These are phyloP conservation scores for Saussurea involucrata DNA, from an alignment of 129 eudicot species.

Conservation along the genomic window DNA sequence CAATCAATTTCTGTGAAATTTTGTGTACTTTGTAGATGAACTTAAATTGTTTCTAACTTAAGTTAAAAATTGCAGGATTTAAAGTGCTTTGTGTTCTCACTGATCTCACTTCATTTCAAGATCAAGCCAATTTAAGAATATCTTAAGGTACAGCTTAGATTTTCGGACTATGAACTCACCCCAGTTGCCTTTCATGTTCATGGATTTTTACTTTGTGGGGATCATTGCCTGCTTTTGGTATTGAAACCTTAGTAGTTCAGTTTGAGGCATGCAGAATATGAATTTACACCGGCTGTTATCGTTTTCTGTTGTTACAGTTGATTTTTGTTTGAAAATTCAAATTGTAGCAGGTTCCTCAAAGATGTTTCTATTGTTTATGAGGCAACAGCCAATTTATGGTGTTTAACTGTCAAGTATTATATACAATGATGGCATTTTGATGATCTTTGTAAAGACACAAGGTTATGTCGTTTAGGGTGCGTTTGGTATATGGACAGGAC, in stretches of 20 bases:
- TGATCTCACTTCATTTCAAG: conserved; percentile 75
- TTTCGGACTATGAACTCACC: not conserved
- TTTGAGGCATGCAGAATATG: not conserved
- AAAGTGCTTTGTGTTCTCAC: conserved; percentile 76
- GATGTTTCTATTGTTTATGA: too few relatives aligned
- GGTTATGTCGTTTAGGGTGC: not conserved
- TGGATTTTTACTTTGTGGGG: conserved; percentile 10
- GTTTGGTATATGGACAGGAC: not conserved
- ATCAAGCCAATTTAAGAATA: conserved; percentile 60
- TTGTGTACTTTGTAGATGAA: not conserved
- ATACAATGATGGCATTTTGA: not conserved
- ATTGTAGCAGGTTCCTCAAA: not conserved
- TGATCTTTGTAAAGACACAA: not conserved
- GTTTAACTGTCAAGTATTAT: not conserved
- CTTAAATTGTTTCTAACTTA: not conserved
- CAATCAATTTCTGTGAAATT: not conserved
- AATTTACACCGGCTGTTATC: not conserved
- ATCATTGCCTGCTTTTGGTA: not conserved
- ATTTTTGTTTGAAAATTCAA: not conserved
- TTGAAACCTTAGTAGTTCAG: not conserved
- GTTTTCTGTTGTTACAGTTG: not conserved
- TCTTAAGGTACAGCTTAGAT: not conserved
- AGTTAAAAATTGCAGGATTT: conserved; percentile 50
- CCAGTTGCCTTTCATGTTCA: not conserved
- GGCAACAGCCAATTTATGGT: not conserved